Percentiles rank a stretch among this genome's conserved stretches.
phyloP scores from a whole-genome alignment of 2,329 filamentous ascomycete genomes.

The Aspergillus novofumigatus region DNA sequence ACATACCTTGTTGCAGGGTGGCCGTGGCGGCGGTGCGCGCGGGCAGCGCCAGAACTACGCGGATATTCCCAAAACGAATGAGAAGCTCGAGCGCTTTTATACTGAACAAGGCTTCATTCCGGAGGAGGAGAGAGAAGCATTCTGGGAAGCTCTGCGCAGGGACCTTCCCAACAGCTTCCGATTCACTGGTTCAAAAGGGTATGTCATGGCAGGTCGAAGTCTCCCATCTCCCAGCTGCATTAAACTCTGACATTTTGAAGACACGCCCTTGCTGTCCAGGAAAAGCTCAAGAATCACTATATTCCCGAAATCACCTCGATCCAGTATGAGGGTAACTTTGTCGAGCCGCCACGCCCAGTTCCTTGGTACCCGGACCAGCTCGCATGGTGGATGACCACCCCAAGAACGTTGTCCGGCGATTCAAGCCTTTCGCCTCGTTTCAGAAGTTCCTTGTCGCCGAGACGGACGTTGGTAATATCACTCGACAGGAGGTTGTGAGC shows the following conservation, averaged over 20 bases:
- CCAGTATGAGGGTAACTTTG: conserved; percentile 73
- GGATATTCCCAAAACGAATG: conserved; percentile 72
- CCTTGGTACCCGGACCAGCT: conserved; percentile 92
- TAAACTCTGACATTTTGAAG: conserved; percentile 39
- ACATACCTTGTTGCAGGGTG: conserved; percentile 32
- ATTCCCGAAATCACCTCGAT: conserved; percentile 87
- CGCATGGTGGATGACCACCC: conserved; percentile 97
- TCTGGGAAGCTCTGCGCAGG: conserved; percentile 77
- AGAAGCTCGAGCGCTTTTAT: conserved; percentile 83
- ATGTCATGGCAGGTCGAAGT: conserved; percentile 27
- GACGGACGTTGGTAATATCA: conserved; percentile 95
- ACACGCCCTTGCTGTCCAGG: conserved; percentile 87
- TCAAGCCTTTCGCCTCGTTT: conserved; percentile 89
- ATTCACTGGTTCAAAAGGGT: conserved; percentile 93
- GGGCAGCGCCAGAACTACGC: conserved; percentile 48
- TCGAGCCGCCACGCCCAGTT: conserved; percentile 77
- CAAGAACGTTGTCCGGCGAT: conserved; percentile 91
- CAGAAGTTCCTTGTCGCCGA: conserved; percentile 98
- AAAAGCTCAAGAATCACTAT: conserved; percentile 81
- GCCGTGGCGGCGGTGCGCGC: conserved; percentile 40
- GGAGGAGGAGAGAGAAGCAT: conserved; percentile 71
- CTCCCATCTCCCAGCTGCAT: not conserved
- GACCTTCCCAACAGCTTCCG: conserved; percentile 96
- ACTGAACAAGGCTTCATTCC: conserved; percentile 70
- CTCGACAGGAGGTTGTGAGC: conserved; percentile 93